Evolutionary conservation across 441 rosid species (phyloP).

Genomic region (Croton laevigatus): DNA sequence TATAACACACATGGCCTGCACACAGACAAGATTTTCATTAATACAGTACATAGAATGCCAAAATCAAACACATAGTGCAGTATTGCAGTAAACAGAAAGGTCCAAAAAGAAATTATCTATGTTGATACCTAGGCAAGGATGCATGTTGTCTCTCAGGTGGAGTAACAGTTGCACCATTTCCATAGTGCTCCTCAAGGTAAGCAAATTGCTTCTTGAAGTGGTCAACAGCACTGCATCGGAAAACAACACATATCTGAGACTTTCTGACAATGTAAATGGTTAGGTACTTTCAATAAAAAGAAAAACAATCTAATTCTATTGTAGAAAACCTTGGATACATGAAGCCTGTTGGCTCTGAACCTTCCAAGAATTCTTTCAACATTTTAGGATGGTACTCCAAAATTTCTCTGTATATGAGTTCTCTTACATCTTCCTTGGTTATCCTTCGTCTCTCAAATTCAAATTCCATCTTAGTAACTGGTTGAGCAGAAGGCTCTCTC

Average conservation of each 20-base stretch:
- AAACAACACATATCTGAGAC: constrained; percentile 9
- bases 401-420: constrained; percentile 87
- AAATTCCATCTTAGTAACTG: constrained; percentile 90
- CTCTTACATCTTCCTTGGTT: constrained; percentile 93
- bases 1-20: constrained; percentile 84
- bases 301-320: constrained; percentile 2
- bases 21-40: constrained; percentile 20
- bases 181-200: constrained; percentile 88
- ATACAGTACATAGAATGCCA: constrained; percentile 3
- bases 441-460: constrained; percentile 96
- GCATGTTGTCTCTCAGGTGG: constrained; percentile 94
- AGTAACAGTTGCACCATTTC: constrained; percentile 67
- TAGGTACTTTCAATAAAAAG: constrained; percentile 1
- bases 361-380: constrained; percentile 81
- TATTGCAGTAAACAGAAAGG: not conserved
- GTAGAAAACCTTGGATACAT: constrained; percentile 84
- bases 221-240: constrained; percentile 79
- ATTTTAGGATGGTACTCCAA: constrained; percentile 94
- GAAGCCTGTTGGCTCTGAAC: constrained; percentile 88
- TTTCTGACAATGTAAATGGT: not conserved
- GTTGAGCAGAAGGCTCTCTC: constrained; percentile 97
- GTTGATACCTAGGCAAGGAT: constrained; percentile 77
- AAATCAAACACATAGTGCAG: constrained; percentile 3
- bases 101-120: constrained; percentile 1
- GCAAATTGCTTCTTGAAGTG: constrained; percentile 99